These are phyloP conservation scores for Breynia disticha DNA, from an alignment of 441 rosid species.

Conservation along the genomic window DNA sequence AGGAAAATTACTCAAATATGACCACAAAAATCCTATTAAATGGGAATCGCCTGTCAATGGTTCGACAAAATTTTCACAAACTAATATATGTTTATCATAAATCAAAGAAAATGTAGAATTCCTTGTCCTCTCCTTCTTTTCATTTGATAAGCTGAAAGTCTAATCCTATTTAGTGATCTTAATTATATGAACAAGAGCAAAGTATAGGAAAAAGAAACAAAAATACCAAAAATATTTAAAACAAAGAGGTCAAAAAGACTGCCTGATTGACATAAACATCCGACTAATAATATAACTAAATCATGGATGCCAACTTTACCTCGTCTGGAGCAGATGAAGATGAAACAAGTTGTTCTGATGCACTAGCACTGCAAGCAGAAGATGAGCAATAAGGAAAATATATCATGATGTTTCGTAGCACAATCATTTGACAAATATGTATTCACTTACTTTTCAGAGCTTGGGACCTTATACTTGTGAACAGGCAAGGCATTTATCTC, in stretches of 20 bases:
- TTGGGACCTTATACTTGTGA: constrained; percentile 56
- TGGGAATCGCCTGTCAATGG: no score
- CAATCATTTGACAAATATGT: background rate
- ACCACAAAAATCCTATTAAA: no score
- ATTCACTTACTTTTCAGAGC: constrained; percentile 41
- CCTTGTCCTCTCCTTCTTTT: background rate
- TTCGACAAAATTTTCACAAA: no score
- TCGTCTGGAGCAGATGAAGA: constrained; percentile 33
- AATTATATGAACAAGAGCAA: no score
- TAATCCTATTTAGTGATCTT: no score
- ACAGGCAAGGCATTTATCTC: constrained; percentile 82
- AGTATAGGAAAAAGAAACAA: no score
- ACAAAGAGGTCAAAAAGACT: background rate
- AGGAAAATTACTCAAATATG: no score
- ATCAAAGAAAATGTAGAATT: background rate
- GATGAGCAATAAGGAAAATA: constrained; percentile 6
- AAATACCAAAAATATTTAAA: no score
- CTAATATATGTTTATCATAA: no score
- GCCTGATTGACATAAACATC: background rate
- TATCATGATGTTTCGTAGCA: background rate
- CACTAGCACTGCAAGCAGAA: constrained; percentile 23
- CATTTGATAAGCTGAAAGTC: no score
- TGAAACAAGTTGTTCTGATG: constrained; percentile 27
- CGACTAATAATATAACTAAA: background rate
- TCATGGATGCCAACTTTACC: constrained; percentile 20